Percentiles rank a stretch among this genome's conserved stretches.
Evolutionary conservation across 1,284 basidiomycete genomes (phyloP).

Genomic region (Cutaneotrichosporon cavernicola): DNA sequence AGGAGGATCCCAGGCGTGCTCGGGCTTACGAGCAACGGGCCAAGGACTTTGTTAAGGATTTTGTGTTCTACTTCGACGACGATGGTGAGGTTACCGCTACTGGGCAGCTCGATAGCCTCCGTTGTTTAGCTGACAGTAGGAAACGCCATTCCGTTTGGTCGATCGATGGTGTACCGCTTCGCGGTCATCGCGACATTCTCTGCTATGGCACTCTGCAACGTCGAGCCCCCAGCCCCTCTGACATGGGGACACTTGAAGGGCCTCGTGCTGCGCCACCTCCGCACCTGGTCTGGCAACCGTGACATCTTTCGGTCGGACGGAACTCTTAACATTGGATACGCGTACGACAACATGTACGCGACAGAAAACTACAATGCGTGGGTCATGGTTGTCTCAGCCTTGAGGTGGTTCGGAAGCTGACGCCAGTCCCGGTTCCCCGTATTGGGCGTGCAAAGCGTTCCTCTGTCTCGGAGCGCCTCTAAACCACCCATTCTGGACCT

Average conservation of each 20-base stretch:
- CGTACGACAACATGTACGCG: conserved; percentile 13
- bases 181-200: conserved; percentile 76
- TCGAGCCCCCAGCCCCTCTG: conserved; percentile 66
- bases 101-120: not conserved
- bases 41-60: conserved; percentile 64
- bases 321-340: conserved; percentile 69
- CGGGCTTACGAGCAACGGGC: conserved; percentile 66
- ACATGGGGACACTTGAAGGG: conserved; percentile 71
- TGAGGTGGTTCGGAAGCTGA: conserved; percentile 65
- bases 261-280: conserved; percentile 67
- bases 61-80: conserved; percentile 71
- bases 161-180: conserved; percentile 73
- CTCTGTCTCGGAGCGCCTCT: conserved; percentile 64
- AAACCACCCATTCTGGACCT: conserved; percentile 69
- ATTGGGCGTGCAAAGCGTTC: conserved; percentile 79
- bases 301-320: conserved; percentile 60
- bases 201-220: conserved; percentile 67
- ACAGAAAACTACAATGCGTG: conserved; percentile 13
- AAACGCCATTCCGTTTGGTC: conserved; percentile 70
- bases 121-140: conserved; percentile 52
- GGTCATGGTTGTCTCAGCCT: conserved; percentile 29
- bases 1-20: conserved; percentile 64
- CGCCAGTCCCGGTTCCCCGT: conserved; percentile 71
- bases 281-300: conserved; percentile 66
- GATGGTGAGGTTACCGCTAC: conserved; percentile 57